phyloP scores from a whole-genome alignment of 345 rosid species.

The Aurinia saxatilis region DNA sequence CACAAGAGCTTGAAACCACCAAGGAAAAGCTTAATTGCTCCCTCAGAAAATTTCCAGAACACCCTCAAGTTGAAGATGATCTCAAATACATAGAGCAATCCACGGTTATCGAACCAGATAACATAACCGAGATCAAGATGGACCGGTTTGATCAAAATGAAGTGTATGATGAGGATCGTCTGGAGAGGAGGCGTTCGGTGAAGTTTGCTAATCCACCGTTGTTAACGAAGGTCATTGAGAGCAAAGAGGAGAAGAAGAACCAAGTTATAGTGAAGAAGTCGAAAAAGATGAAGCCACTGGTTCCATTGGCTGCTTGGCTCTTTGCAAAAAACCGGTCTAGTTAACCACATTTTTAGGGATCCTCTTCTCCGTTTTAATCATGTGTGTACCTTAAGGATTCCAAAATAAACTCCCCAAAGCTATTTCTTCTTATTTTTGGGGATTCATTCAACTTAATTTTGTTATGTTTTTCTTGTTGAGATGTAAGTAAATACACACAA shows the following conservation, averaged over 20 bases:
- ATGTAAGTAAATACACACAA: background rate
- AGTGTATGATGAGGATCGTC: conserved; percentile 14
- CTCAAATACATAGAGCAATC: conserved; percentile 46
- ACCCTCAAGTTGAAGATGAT: conserved; percentile 38
- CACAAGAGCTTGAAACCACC: conserved; percentile 47
- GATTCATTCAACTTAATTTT: background rate
- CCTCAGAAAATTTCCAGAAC: background rate
- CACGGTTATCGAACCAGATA: conserved; percentile 6
- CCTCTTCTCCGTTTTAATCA: background rate
- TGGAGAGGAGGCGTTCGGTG: conserved; percentile 58
- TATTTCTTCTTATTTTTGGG: background rate
- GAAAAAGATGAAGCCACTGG: conserved; percentile 38
- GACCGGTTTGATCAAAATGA: conserved; percentile 11
- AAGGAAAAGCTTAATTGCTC: conserved; percentile 34
- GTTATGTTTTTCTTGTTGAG: background rate
- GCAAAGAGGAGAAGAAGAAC: conserved; percentile 31
- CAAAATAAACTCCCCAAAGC: background rate
- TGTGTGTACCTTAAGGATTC: background rate
- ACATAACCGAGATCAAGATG: conserved; percentile 19
- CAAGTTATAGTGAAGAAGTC: conserved; percentile 26
- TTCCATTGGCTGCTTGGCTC: conserved; percentile 52
- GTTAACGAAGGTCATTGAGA: conserved; percentile 31
- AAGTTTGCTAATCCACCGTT: conserved; percentile 63
- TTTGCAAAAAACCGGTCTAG: conserved; percentile 41
- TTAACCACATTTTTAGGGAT: background rate